phyloP scores from a whole-genome alignment of 2,329 filamentous ascomycete species.

The Magnaporthales sp. region DNA sequence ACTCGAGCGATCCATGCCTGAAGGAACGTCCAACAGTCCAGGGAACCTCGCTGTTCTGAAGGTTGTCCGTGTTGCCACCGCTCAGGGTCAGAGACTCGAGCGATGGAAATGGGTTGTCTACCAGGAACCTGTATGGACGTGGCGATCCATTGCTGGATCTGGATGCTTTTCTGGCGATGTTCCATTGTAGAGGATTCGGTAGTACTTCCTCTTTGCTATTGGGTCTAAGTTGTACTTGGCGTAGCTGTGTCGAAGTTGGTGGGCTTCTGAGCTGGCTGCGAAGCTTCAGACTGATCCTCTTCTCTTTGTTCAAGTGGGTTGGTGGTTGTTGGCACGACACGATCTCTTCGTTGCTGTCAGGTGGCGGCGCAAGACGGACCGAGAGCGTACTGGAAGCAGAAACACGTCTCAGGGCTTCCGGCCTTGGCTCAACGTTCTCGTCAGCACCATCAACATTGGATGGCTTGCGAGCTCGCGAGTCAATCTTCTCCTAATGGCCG shows the following conservation, averaged over 20 bases:
- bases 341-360: not conserved
- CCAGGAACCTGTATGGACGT: not conserved
- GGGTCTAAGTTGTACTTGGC: not conserved
- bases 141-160: not conserved
- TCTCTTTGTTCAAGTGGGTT: not conserved
- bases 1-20: not conserved
- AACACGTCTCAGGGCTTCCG: not conserved
- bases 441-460: not conserved
- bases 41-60: not conserved
- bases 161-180: not conserved
- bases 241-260: not conserved
- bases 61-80: not conserved
- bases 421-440: conserved; percentile 1
- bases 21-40: conserved; percentile 2
- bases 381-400: not conserved
- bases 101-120: conserved; percentile 1
- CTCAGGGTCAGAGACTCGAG: conserved; percentile 5
- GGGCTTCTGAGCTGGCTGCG: not conserved
- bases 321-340: not conserved
- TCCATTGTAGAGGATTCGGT: not conserved
- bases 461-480: conserved; percentile 5
- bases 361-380: not conserved
- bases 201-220: not conserved
- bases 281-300: not conserved
- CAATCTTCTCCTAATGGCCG: conserved; percentile 15